Evolutionary conservation across 2,329 filamentous ascomycete genomes (phyloP), one percentile per base, ranked within the genome.

Genomic region (Xylariaceae sp.): DNA sequence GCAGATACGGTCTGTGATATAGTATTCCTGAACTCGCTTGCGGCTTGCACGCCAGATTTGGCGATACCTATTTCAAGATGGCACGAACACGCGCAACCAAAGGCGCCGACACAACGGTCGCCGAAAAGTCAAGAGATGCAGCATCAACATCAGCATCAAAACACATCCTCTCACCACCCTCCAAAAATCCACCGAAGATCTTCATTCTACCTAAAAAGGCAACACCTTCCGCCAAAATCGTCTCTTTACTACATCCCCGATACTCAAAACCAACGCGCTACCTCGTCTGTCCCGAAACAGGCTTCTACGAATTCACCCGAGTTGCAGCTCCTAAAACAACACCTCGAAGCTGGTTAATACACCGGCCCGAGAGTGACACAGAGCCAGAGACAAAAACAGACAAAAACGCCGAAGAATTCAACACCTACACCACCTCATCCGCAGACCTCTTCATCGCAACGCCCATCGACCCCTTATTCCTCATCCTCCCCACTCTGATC

Each of bases 381-480:
- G 30, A 11, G 12, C 11, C 39, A 30, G 49, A 53, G 15, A 46
- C 51, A 9, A 60, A 54, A 33, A 44, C 52, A 2, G 39, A 47
- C 3, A 39, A 54, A 33, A 54, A 58, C 31, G 59, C 65, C 22
- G 58, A 51, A 30, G 57, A 53, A 19, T 63, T 68, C n/a, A 49
- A 60, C n/a, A 51, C 67, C 0, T 67, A 71, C 35, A 58, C 89
- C 19, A 78, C 83, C 32, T 83, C 84, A 60, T 77, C 76, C 39
- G 83, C 89, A 32, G 83, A 90, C 52, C 71, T 97, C n/a, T 86
- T 87, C 61, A 71, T 97, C 51, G 89, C 92, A 9, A 96, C 94
- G 1, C 81, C 83, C 2, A 75, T 96, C 47, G 94, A 99, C 66
- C 80, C 89, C 5, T 64, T 96, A 3, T 97, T 97, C 71, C 75